Evolutionary conservation across 768 basidiomycete genomes (phyloP).

Genomic region (Russula lepida): DNA sequence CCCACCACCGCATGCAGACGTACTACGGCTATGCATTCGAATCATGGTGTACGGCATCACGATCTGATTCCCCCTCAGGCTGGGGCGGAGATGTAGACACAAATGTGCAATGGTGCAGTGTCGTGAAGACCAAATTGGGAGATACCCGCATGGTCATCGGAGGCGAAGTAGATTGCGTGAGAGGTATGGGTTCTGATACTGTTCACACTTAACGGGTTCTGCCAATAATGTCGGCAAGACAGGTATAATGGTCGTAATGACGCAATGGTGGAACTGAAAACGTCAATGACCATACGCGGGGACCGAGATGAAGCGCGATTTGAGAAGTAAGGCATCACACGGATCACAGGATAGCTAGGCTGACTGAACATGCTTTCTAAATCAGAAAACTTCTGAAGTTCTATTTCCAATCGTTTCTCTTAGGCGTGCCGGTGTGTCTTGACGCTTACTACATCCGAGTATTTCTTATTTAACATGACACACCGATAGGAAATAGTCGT

Average conservation of each 20-base stretch:
- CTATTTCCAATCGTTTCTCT: slow-evolving; percentile 85
- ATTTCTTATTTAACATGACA: neutral
- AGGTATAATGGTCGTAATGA: slow-evolving; percentile 53
- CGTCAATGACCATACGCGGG: slow-evolving; percentile 63
- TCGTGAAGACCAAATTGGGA: slow-evolving; percentile 80
- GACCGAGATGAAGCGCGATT: slow-evolving; percentile 61
- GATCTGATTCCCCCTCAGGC: slow-evolving; percentile 30
- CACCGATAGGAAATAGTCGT: slow-evolving; percentile 70
- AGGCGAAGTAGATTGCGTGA: slow-evolving; percentile 87
- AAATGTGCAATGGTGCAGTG: slow-evolving; percentile 84
- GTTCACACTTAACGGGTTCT: neutral
- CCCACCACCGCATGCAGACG: slow-evolving; percentile 51
- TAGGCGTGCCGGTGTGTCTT: slow-evolving; percentile 68
- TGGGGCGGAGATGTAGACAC: slow-evolving; percentile 83
- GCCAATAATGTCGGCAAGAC: slow-evolving; percentile 31
- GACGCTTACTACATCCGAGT: neutral
- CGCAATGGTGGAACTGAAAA: slow-evolving; percentile 81
- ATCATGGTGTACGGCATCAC: slow-evolving; percentile 63
- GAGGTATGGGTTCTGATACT: slow-evolving; percentile 38
- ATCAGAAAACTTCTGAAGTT: slow-evolving; percentile 83
- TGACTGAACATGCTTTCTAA: neutral
- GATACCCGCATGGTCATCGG: slow-evolving; percentile 67
- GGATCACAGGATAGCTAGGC: neutral
- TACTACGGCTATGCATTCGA: slow-evolving; percentile 91
- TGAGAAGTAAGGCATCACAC: slow-evolving; percentile 50